Percentiles rank a stretch among this genome's conserved stretches.
These are phyloP conservation scores for Melaleuca alternifolia DNA, from an alignment of 345 rosid species.

Conservation along the genomic window DNA sequence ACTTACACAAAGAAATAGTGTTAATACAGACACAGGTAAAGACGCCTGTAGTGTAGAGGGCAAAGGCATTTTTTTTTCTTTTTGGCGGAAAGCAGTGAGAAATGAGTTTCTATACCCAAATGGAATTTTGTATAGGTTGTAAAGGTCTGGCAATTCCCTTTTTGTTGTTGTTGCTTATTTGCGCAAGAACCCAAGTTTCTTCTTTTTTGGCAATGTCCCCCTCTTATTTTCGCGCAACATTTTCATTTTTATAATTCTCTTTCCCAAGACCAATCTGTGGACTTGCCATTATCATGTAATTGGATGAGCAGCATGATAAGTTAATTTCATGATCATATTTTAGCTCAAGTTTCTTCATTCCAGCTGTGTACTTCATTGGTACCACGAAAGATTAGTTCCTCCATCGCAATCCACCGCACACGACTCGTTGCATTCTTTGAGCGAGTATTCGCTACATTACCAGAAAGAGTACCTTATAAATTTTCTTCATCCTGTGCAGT, in stretches of 20 bases:
- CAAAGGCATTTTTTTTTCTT: constrained; percentile 2
- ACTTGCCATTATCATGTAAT: background rate
- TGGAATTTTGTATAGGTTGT: constrained; percentile 41
- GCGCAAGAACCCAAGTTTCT: background rate
- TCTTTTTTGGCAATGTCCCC: background rate
- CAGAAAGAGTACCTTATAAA: background rate
- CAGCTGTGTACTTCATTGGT: background rate
- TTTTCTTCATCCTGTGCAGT: background rate
- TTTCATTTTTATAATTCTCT: background rate
- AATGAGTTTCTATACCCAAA: background rate
- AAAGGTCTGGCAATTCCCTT: constrained; percentile 6
- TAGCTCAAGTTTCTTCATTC: background rate
- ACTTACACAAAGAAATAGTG: constrained; percentile 55
- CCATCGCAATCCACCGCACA: background rate
- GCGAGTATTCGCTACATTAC: background rate
- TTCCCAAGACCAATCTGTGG: background rate
- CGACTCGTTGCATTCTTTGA: background rate
- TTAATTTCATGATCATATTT: background rate
- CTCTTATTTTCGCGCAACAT: background rate
- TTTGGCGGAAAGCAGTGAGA: background rate
- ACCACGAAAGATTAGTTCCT: background rate
- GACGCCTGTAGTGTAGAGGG: constrained; percentile 1
- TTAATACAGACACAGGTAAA: constrained; percentile 12
- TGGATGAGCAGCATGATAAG: background rate
- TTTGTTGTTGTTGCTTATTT: background rate